phyloP scores from a whole-genome alignment of 73 alveolate species.

The Stentor roeselii region DNA sequence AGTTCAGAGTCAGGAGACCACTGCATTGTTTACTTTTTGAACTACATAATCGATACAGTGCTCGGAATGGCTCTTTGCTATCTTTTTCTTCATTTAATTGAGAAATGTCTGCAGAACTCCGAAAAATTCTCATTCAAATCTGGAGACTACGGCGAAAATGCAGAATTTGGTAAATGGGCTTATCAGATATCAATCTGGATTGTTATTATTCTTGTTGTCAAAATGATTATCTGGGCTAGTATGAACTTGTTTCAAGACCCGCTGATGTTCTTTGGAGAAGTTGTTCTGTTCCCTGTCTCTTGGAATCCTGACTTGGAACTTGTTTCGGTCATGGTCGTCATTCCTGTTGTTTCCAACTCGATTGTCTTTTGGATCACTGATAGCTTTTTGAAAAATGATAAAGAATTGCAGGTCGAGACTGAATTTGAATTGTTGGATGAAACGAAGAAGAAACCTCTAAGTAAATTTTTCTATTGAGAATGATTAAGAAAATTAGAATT shows the following conservation, averaged over 20 bases:
- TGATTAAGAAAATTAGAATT: too few relatives aligned
- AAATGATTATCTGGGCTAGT: not conserved
- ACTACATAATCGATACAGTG: not conserved
- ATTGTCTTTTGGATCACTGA: conserved; percentile 28
- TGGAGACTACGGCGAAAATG: conserved; percentile 22
- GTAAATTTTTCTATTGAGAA: too few relatives aligned
- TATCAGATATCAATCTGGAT: conserved; percentile 17
- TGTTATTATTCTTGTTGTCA: not conserved
- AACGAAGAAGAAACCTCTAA: too few relatives aligned
- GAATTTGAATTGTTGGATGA: not conserved
- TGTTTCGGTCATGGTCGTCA: conserved; percentile 23
- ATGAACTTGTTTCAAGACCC: not conserved
- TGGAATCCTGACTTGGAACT: conserved; percentile 13
- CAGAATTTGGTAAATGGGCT: not conserved
- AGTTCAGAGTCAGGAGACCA: conserved; percentile 9
- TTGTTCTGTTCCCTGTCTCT: not conserved
- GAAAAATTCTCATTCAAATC: not conserved
- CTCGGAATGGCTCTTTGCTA: conserved; percentile 26
- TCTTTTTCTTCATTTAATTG: not conserved
- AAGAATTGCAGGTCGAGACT: not conserved
- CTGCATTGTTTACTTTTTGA: conserved; percentile 23
- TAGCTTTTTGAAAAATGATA: conserved; percentile 19
- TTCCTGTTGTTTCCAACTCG: conserved; percentile 21
- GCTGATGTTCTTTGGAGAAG: not conserved
- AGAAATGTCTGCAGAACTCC: not conserved